Base-by-base conservation (phyloP, 179 eudicot genomes). In the Beta macrorhiza region DNA sequence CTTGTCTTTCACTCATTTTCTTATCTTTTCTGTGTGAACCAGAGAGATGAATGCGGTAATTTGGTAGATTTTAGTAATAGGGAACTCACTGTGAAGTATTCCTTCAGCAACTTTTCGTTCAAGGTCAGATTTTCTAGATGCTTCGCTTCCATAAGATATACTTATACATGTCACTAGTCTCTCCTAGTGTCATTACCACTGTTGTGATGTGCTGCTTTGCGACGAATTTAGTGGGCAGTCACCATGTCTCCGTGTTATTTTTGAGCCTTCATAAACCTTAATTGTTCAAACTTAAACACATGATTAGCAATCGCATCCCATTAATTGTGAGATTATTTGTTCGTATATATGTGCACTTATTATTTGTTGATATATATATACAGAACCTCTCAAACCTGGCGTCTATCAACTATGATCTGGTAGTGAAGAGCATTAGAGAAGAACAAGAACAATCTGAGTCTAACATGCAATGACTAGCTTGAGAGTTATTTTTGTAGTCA, bases 311-410 rank as follows among this genome's bases (percentile, higher is more conserved):
- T 64, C 16, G 42, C 11, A 63, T 20, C 16, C 10, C 25, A 1
- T 4, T 10, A 10, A 29, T 5, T 63, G 67, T 63, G 37, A 63
- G 22, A 9, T 29, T 65, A 29, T 12, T 65, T 25, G n/a, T 32
- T 32, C 37, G 7, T 75, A 16, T 19, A 44, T 17, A 15, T 11
- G 59, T 52, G 56, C 68, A 6, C 53, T 49, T 49, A 49, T 63
- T 65, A 55, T 52, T 4, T 20, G 20, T 55, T 58, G 13, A 51
- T 47, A 57, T 74, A 20, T 76, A 47, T 76, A 47, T 47, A 74
- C 93, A 97, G 99, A 94, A 97, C 84, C 85, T 97, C 85, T 93
- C 99, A 32, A 97, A 97, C 83, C 88, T 97, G 79, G 99, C 98
- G 82, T 94, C 97, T 29, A 97, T 97, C 76, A 97, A 97, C 86